These are phyloP conservation scores for Russula earlei DNA, from an alignment of 768 basidiomycete genomes.

Conservation along the genomic window DNA sequence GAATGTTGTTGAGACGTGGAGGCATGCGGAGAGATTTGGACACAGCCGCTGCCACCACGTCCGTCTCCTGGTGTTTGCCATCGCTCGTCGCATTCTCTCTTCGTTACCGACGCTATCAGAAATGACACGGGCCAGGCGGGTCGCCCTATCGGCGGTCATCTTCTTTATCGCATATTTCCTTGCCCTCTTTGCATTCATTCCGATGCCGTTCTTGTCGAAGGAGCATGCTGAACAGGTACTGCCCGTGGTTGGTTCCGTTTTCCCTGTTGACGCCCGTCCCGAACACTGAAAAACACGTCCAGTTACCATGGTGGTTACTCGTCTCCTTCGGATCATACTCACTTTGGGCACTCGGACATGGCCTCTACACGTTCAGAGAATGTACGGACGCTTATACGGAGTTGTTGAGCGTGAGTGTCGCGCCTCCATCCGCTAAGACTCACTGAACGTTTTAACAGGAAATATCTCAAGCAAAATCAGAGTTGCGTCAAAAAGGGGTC, in stretches of 20 bases:
- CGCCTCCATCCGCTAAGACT: background rate
- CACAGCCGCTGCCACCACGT: background rate
- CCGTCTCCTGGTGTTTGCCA: no score
- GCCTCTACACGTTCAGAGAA: constrained; percentile 62
- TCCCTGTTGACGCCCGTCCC: background rate
- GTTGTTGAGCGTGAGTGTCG: constrained; percentile 44
- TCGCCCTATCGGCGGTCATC: constrained; percentile 37
- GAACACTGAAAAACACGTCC: background rate
- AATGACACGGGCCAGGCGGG: constrained; percentile 58
- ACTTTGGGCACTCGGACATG: constrained; percentile 68
- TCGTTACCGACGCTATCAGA: constrained; percentile 4
- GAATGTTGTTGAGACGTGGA: constrained; percentile 10
- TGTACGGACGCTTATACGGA: constrained; percentile 74
- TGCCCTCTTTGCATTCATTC: constrained; percentile 43
- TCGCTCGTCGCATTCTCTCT: no score
- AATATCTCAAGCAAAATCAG: constrained; percentile 19
- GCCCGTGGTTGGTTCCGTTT: constrained; percentile 42
- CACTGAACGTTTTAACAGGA: constrained; percentile 9
- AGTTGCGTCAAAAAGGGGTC: constrained; percentile 18
- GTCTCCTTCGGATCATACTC: constrained; percentile 75
- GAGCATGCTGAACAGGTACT: constrained; percentile 40
- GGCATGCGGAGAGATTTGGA: constrained; percentile 6
- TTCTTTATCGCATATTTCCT: constrained; percentile 45
- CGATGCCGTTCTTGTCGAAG: constrained; percentile 44
- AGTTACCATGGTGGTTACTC: constrained; percentile 80